Evolutionary conservation across 306 rosid genomes (phyloP).

Genomic region (Vicia villosa): DNA sequence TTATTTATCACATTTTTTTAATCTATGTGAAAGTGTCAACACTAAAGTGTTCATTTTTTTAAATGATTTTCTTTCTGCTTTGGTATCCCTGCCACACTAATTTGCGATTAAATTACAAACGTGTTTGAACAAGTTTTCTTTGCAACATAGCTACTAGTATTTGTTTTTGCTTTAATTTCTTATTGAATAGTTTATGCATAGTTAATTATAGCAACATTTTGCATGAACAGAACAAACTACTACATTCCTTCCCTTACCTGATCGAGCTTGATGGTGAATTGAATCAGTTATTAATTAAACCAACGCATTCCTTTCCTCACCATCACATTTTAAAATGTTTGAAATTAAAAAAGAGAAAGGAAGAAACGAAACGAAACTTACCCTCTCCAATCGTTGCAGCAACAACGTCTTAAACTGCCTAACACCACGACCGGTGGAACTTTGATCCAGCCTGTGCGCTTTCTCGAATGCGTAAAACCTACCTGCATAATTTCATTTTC

Average conservation of each 20-base stretch:
- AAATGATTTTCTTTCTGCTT: no score
- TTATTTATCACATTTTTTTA: no score
- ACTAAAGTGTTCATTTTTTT: no score
- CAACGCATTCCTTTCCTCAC: background rate
- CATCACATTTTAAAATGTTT: background rate
- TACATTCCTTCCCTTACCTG: background rate
- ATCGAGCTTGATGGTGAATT: background rate
- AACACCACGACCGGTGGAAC: constrained; percentile 93
- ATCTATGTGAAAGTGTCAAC: no score
- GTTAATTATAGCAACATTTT: no score
- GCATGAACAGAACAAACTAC: no score
- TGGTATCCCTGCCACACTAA: no score
- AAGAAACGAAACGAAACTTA: constrained; percentile 28
- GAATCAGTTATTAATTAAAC: background rate
- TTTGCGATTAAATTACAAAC: no score
- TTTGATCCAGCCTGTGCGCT: constrained; percentile 87
- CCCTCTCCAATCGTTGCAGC: constrained; percentile 83
- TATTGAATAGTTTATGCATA: no score
- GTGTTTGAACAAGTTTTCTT: no score
- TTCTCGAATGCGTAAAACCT: constrained; percentile 97
- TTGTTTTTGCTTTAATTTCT: no score
- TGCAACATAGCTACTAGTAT: no score
- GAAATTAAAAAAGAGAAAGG: background rate
- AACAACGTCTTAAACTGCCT: constrained; percentile 89
- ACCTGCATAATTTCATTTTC: constrained; percentile 48